A percentile compares a stretch with the other conserved stretches of the same genome.
phyloP scores from a whole-genome alignment of 2,329 filamentous ascomycete species.

The Pyrenophora graminea region DNA sequence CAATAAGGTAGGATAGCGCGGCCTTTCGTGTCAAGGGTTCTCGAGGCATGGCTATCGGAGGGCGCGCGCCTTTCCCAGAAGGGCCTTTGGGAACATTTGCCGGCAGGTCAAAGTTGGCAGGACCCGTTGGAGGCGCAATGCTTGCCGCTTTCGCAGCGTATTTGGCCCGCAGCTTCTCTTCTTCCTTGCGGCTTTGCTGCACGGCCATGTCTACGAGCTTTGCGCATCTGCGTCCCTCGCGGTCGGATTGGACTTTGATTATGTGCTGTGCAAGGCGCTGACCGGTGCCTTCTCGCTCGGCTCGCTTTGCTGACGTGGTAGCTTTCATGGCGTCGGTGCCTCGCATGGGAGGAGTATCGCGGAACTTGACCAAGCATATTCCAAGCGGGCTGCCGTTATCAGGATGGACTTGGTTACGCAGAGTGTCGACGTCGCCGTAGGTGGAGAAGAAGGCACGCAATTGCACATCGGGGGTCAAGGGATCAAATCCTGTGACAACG shows the following conservation, averaged over 20 bases:
- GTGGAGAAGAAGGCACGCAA: conserved; percentile 75
- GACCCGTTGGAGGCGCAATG: conserved; percentile 24
- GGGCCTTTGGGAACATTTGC: conserved; percentile 88
- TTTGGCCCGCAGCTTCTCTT: conserved; percentile 51
- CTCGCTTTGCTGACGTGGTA: conserved; percentile 78
- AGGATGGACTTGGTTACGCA: conserved; percentile 93
- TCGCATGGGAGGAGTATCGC: conserved; percentile 65
- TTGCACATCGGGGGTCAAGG: conserved; percentile 78
- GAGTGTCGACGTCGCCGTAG: conserved; percentile 85
- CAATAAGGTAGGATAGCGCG: conserved; percentile 56
- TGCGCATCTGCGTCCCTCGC: conserved; percentile 81
- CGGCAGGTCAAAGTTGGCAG: conserved; percentile 62
- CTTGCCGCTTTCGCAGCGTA: conserved; percentile 34
- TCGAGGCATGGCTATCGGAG: conserved; percentile 45
- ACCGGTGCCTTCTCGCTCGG: conserved; percentile 75
- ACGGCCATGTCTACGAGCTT: conserved; percentile 77
- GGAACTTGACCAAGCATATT: conserved; percentile 88
- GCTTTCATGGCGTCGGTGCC: conserved; percentile 65
- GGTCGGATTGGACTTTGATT: conserved; percentile 85
- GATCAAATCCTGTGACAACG: conserved; percentile 95
- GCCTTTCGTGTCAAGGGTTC: conserved; percentile 52
- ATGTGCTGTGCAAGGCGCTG: conserved; percentile 76
- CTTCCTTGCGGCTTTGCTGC: conserved; percentile 68
- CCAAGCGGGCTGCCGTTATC: conserved; percentile 92
- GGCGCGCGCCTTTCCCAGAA: conserved; percentile 57